A percentile compares a stretch with the other conserved stretches of the same genome.
Evolutionary conservation across 202 grass and related monocot genomes (phyloP).

Genomic region (Setaria italica): DNA sequence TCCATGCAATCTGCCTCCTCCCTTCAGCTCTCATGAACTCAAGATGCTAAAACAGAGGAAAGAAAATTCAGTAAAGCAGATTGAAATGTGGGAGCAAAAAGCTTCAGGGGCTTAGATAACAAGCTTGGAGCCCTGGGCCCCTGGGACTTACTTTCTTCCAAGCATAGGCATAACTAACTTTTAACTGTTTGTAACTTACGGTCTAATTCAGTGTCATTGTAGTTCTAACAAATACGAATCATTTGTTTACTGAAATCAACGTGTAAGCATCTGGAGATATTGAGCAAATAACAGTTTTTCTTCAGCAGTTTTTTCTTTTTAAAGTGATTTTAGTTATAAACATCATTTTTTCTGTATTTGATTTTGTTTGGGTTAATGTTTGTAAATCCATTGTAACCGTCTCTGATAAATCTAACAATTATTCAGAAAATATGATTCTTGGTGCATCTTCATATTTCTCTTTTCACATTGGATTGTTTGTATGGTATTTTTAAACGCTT

Average conservation of each 20-base stretch:
- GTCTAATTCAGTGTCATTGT: neutral
- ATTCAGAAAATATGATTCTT: conserved; percentile 22
- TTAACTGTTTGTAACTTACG: conserved; percentile 3
- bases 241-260: neutral
- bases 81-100: conserved; percentile 73
- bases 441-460: neutral
- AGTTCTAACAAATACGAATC: conserved; percentile 1
- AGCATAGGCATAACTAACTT: conserved; percentile 4
- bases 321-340: conserved; percentile 1
- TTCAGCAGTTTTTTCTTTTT: neutral
- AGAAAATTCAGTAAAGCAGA: conserved; percentile 70
- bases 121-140: neutral
- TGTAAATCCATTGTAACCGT: conserved; percentile 19
- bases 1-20: conserved; percentile 68
- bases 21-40: conserved; percentile 59
- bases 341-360: conserved; percentile 25
- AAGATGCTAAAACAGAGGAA: conserved; percentile 51
- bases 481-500: neutral
- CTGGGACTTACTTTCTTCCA: neutral
- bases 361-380: conserved; percentile 9
- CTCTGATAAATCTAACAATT: neutral
- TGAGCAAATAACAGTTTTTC: neutral
- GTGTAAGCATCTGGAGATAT: conserved; percentile 28
- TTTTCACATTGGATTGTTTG: neutral
- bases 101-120: conserved; percentile 20